Conservation (phyloP, 2,329 filamentous ascomycete genomes). For the Geosmithia morbida region DNA sequence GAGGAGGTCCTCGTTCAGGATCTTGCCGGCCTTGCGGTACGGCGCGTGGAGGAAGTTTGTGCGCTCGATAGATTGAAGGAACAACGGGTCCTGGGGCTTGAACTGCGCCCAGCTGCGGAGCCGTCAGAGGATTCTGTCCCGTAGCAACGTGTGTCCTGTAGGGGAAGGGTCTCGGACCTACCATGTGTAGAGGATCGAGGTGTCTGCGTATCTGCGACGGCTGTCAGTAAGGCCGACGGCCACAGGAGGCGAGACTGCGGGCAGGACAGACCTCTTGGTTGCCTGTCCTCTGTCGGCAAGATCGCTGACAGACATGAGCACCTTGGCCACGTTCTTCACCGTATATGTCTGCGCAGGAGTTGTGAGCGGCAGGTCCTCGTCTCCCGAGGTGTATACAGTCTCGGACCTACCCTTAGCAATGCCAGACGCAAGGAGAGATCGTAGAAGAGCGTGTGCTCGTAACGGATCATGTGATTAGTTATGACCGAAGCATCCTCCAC, state of each 20-base stretch:
- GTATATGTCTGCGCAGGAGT: conserved; percentile 19
- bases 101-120: conserved; percentile 13
- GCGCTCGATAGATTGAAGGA: conserved; percentile 20
- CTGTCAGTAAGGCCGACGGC: not conserved
- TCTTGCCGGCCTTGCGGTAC: conserved; percentile 19
- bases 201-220: conserved; percentile 23
- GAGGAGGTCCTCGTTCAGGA: conserved; percentile 21
- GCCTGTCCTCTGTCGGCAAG: conserved; percentile 15
- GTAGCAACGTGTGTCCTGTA: too few relatives aligned
- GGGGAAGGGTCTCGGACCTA: conserved; percentile 7
- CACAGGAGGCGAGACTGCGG: not conserved
- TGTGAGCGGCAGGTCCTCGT: not conserved
- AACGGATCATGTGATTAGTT: conserved; percentile 15
- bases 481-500: conserved; percentile 29
- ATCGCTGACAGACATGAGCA: conserved; percentile 20
- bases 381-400: not conserved
- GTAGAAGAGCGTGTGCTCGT: conserved; percentile 23
- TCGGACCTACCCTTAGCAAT: conserved; percentile 21
- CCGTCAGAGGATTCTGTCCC: not conserved
- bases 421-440: conserved; percentile 21
- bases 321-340: conserved; percentile 19
- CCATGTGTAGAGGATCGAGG: conserved; percentile 20
- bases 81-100: conserved; percentile 11
- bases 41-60: conserved; percentile 24
- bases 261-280: conserved; percentile 16